phyloP scores from a whole-genome alignment of 495 filamentous ascomycete genomes.

The Podospora appendiculata region DNA sequence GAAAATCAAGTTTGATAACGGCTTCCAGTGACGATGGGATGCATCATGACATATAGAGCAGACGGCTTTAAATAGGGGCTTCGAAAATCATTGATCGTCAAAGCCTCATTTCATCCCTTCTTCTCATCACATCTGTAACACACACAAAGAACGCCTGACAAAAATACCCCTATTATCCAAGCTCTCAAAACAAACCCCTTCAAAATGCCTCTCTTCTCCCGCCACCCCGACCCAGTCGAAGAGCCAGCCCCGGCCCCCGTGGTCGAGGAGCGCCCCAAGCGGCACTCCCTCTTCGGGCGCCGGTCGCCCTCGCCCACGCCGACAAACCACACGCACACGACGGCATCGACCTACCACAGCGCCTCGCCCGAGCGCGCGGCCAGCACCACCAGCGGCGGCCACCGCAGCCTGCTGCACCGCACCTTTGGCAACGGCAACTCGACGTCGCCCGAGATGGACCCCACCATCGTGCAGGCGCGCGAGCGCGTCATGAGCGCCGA shows the following conservation, averaged over 20 bases:
- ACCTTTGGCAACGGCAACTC: conserved; percentile 37
- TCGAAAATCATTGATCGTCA: no score
- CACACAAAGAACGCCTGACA: background rate
- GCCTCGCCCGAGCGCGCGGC: conserved; percentile 13
- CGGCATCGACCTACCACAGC: conserved; percentile 9
- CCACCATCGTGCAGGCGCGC: conserved; percentile 48
- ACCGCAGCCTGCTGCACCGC: conserved; percentile 29
- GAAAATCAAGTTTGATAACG: conserved; percentile 19
- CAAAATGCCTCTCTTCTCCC: conserved; percentile 44
- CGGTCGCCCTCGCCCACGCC: conserved; percentile 32
- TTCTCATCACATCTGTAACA: no score
- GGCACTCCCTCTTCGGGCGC: conserved; percentile 34
- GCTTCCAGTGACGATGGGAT: background rate
- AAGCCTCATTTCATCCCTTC: no score
- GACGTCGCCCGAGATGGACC: conserved; percentile 39
- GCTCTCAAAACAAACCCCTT: background rate
- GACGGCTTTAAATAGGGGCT: no score
- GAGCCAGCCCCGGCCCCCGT: conserved; percentile 18
- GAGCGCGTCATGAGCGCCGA: conserved; percentile 53
- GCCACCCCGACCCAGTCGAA: conserved; percentile 28
- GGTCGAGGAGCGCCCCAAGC: conserved; percentile 25
- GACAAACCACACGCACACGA: conserved; percentile 22
- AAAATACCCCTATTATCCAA: background rate
- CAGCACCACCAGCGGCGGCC: conserved; percentile 12
- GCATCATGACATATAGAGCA: no score